Evolutionary conservation across 306 rosid species (phyloP).

Genomic region (Bauhinia variegata): DNA sequence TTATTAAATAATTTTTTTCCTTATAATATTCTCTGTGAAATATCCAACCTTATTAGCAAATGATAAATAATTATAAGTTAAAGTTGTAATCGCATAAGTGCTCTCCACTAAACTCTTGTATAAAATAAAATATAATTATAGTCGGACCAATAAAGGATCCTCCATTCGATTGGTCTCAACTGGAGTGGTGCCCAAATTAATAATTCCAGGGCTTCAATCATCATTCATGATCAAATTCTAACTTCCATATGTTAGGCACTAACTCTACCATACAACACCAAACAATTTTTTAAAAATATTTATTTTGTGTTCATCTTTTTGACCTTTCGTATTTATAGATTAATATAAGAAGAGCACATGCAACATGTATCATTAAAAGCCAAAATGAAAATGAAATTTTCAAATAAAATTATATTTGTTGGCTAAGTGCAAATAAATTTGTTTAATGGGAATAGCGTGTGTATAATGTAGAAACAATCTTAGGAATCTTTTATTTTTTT

Average conservation of each 20-base stretch:
- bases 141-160: constrained; percentile 34
- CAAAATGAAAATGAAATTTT: constrained; percentile 14
- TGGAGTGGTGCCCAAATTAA: constrained; percentile 30
- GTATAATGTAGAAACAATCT: too few relatives aligned
- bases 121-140: constrained; percentile 21
- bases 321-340: not conserved
- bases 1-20: too few relatives aligned
- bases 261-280: constrained; percentile 5
- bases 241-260: constrained; percentile 21
- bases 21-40: too few relatives aligned
- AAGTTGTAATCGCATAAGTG: too few relatives aligned
- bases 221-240: constrained; percentile 36
- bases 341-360: not conserved
- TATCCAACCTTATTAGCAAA: too few relatives aligned
- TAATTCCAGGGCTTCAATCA: constrained; percentile 31
- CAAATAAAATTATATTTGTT: not conserved
- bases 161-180: constrained; percentile 36
- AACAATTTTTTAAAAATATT: constrained; percentile 25
- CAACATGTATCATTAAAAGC: constrained; percentile 8
- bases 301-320: constrained; percentile 3
- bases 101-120: constrained; percentile 24
- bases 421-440: too few relatives aligned
- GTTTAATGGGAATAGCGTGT: too few relatives aligned
- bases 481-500: too few relatives aligned
- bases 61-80: too few relatives aligned